Evolutionary conservation across 768 basidiomycete genomes (phyloP).

Genomic region (Suillus fuscotomentosus): DNA sequence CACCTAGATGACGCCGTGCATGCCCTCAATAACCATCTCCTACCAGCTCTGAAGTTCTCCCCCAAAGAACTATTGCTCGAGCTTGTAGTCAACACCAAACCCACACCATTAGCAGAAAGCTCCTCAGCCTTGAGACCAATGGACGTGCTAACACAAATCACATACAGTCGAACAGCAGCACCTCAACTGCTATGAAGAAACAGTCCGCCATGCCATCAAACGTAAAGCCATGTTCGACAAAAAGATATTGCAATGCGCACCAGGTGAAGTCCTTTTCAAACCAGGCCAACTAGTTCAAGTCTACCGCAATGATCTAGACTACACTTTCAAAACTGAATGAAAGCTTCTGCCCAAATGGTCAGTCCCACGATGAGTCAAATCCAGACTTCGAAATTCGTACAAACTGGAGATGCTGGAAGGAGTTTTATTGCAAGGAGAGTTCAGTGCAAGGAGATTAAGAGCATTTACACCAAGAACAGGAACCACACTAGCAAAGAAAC

Average conservation of each 20-base stretch:
- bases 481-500: conserved; percentile 12
- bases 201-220: conserved; percentile 20
- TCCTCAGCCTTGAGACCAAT: not conserved
- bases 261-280: conserved; percentile 24
- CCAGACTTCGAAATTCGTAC: conserved; percentile 22
- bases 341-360: conserved; percentile 35
- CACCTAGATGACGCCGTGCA: not conserved
- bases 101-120: not conserved
- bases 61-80: conserved; percentile 34
- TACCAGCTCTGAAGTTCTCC: conserved; percentile 11
- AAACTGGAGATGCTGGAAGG: conserved; percentile 20
- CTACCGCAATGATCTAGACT: conserved; percentile 24
- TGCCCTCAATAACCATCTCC: conserved; percentile 16
- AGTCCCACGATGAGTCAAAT: conserved; percentile 17
- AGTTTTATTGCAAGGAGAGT: not conserved
- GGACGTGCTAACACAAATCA: conserved; percentile 18
- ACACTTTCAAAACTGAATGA: conserved; percentile 24
- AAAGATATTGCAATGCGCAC: conserved; percentile 10
- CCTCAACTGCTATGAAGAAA: conserved; percentile 26
- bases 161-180: conserved; percentile 30
- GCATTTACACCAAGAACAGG: conserved; percentile 20
- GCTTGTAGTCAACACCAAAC: conserved; percentile 26
- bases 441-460: conserved; percentile 20
- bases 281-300: conserved; percentile 35
- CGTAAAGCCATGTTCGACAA: conserved; percentile 29